phyloP scores from a whole-genome alignment of 1,284 basidiomycete species.

The Cryptococcus floricola region DNA sequence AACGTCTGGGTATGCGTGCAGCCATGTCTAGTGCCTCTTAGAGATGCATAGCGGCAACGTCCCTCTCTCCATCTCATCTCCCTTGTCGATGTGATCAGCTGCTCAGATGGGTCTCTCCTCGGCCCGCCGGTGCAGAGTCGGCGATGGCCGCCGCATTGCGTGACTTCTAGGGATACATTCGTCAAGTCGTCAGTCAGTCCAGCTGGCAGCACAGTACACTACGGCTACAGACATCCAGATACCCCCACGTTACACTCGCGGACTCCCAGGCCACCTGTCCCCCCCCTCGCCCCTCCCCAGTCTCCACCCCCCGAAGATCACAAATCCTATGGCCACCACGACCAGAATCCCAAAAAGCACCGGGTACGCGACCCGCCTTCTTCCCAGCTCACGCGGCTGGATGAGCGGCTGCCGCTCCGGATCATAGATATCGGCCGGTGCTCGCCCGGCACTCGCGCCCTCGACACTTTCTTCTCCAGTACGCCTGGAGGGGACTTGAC shows the following conservation, averaged over 20 bases:
- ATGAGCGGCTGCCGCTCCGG: slow-evolving; percentile 29
- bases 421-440: slow-evolving; percentile 6
- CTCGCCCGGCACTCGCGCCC: too few relatives aligned
- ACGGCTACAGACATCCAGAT: not conserved
- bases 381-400: not conserved
- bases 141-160: too few relatives aligned
- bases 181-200: not conserved
- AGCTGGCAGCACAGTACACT: not conserved
- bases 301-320: slow-evolving; percentile 30
- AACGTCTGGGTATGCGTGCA: too few relatives aligned
- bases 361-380: slow-evolving; percentile 6
- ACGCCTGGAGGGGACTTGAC: not conserved
- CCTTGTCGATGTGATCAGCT: too few relatives aligned
- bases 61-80: too few relatives aligned
- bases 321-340: slow-evolving; percentile 6
- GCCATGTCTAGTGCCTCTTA: too few relatives aligned
- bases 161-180: too few relatives aligned
- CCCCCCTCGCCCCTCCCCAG: slow-evolving; percentile 29
- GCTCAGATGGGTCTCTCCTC: too few relatives aligned
- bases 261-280: slow-evolving; percentile 31
- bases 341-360: slow-evolving; percentile 8
- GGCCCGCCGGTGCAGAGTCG: too few relatives aligned
- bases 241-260: not conserved
- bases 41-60: too few relatives aligned
- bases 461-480: not conserved